Evolutionary conservation across 1,284 basidiomycete species (phyloP).

Genomic region (Tetrapyrgos nigripes): DNA sequence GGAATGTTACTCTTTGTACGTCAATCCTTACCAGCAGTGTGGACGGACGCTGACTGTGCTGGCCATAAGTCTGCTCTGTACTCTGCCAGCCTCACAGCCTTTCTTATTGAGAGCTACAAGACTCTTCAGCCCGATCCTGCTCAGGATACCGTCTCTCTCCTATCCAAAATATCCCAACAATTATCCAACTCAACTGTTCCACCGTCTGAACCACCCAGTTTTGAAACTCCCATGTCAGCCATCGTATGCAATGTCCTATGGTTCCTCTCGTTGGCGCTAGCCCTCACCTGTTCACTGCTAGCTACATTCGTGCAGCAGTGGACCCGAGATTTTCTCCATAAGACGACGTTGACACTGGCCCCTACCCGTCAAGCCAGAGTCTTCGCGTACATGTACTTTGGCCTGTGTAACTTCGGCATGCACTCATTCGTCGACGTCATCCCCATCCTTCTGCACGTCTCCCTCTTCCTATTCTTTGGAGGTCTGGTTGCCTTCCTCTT

Average conservation of each 20-base stretch:
- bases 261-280: slow-evolving; percentile 14
- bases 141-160: slow-evolving; percentile 3
- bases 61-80: slow-evolving; percentile 15
- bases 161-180: slow-evolving; percentile 11
- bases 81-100: slow-evolving; percentile 17
- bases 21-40: not conserved
- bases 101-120: slow-evolving; percentile 18
- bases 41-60: no score
- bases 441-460: slow-evolving; percentile 17
- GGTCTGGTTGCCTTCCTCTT: slow-evolving; percentile 11
- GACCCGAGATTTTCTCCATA: slow-evolving; percentile 13
- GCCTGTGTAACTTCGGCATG: slow-evolving; percentile 8
- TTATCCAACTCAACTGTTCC: slow-evolving; percentile 3
- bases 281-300: slow-evolving; percentile 8
- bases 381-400: slow-evolving; percentile 11
- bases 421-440: slow-evolving; percentile 12
- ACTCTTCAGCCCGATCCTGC: slow-evolving; percentile 6
- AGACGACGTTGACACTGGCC: not conserved
- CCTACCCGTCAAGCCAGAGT: slow-evolving; percentile 7
- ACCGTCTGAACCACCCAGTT: not conserved
- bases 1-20: slow-evolving; percentile 11
- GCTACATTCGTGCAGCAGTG: slow-evolving; percentile 15
- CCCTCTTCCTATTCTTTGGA: slow-evolving; percentile 14
- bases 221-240: not conserved
- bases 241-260: slow-evolving; percentile 11